A percentile compares a stretch with the other conserved stretches of the same genome.
phyloP scores from a whole-genome alignment of 441 rosid genomes.

The Erysimum cheiri region DNA sequence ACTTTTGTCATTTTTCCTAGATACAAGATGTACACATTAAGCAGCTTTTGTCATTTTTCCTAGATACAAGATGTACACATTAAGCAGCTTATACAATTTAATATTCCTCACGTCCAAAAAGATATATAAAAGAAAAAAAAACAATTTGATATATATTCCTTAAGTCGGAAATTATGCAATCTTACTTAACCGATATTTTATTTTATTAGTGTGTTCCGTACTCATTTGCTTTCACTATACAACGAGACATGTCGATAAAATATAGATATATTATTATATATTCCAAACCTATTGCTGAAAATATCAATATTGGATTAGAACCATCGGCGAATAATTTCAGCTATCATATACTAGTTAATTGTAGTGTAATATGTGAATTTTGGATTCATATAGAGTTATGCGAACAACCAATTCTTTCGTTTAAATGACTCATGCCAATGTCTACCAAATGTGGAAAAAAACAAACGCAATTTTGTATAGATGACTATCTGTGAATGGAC shows the following conservation, averaged over 20 bases:
- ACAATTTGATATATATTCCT: conserved; percentile 8
- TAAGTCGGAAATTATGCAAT: conserved; percentile 22
- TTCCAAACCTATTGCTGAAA: background rate
- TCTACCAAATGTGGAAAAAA: no score
- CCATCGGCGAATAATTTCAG: background rate
- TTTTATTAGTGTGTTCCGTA: background rate
- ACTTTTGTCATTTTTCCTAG: background rate
- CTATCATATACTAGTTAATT: background rate
- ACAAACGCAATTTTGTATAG: background rate
- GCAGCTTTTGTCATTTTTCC: conserved; percentile 7
- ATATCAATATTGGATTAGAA: background rate
- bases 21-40: no score
- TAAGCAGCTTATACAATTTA: conserved; percentile 18
- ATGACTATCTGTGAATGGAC: background rate
- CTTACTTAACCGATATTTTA: conserved; percentile 24
- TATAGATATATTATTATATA: conserved; percentile 6
- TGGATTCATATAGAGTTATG: background rate
- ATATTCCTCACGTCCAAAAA: background rate
- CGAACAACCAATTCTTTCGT: background rate
- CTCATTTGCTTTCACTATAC: conserved; percentile 34
- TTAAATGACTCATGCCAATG: background rate
- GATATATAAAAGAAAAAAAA: no score
- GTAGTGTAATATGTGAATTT: background rate
- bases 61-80: conserved; percentile 12
- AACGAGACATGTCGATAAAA: conserved; percentile 5